phyloP scores from a whole-genome alignment of 23 red algal genomes.

The Agarophyton chilense region DNA sequence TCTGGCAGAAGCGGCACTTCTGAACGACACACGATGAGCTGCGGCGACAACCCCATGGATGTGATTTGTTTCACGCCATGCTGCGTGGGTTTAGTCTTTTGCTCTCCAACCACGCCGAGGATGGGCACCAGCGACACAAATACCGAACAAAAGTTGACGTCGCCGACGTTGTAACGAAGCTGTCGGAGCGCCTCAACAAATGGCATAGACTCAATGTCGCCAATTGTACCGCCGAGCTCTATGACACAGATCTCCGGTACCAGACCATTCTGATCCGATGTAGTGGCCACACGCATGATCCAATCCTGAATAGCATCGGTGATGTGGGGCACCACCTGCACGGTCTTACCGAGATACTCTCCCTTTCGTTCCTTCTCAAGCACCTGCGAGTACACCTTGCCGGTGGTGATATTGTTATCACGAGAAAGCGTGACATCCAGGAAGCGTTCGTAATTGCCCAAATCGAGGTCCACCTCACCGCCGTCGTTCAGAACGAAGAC shows the following conservation, averaged over 20 bases:
- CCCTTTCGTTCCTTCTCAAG: conserved; percentile 86
- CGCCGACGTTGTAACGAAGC: conserved; percentile 89
- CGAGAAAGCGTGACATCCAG: conserved; percentile 82
- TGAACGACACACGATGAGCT: conserved; percentile 94
- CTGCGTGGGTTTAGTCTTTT: conserved; percentile 99
- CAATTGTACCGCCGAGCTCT: conserved; percentile 96
- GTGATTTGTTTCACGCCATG: conserved; percentile 91
- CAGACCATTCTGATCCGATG: conserved; percentile 73
- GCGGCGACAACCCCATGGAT: conserved; percentile 93
- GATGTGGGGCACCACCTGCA: conserved; percentile 98
- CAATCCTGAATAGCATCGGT: conserved; percentile 93
- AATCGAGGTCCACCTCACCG: conserved; percentile 93
- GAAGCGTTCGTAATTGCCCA: conserved; percentile 99
- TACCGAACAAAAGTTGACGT: conserved; percentile 90
- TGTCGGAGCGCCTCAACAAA: conserved; percentile 97
- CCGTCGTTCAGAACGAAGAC: conserved; percentile 98
- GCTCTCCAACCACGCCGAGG: conserved; percentile 98
- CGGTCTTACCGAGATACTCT: conserved; percentile 92
- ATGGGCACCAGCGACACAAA: conserved; percentile 96
- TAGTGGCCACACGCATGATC: conserved; percentile 83
- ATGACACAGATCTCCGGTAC: conserved; percentile 93
- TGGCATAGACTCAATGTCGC: conserved; percentile 96
- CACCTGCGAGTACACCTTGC: conserved; percentile 92
- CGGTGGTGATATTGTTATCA: conserved; percentile 97
- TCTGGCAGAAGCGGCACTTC: conserved; percentile 87